Conservation (phyloP, 1,284 basidiomycete species). For the Fomitopsis palustris region DNA sequence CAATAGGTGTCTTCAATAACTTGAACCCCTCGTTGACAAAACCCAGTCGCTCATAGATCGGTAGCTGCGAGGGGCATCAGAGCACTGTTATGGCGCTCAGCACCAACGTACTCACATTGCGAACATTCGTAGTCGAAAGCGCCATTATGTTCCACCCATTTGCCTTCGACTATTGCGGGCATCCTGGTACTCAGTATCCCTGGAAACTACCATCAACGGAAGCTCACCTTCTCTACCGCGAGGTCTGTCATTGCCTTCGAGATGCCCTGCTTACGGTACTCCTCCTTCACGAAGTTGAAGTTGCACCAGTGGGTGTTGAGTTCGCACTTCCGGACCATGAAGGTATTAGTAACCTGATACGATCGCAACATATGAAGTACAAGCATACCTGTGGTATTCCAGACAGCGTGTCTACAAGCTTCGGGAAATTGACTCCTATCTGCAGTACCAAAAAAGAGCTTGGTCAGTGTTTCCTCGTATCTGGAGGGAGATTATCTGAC, state of each 20-base stretch:
- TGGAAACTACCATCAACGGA: background rate
- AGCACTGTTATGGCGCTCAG: background rate
- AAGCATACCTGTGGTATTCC: constrained; percentile 2
- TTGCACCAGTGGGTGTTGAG: constrained; percentile 16
- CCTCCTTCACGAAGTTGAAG: constrained; percentile 12
- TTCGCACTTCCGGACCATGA: background rate
- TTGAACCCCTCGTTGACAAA: background rate
- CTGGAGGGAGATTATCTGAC: no score
- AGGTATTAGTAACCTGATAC: no score
- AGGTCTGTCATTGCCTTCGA: constrained; percentile 11
- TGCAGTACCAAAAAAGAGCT: background rate
- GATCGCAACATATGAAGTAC: background rate
- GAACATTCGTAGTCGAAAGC: background rate
- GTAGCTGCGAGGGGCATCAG: background rate
- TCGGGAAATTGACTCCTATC: constrained; percentile 9
- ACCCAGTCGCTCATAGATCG: constrained; percentile 2
- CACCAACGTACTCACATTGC: background rate
- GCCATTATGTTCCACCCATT: background rate
- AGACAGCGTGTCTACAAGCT: constrained; percentile 1
- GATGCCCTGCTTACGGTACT: constrained; percentile 14
- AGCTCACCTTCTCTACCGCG: constrained; percentile 8
- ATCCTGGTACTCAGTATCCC: no score
- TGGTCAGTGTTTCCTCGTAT: no score
- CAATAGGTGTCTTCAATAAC: background rate
- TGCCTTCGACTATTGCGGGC: background rate